A percentile compares a stretch with the other conserved stretches of the same genome.
Conservation (phyloP, 805 yeast genomes). For the Ogataea ganodermae region DNA sequence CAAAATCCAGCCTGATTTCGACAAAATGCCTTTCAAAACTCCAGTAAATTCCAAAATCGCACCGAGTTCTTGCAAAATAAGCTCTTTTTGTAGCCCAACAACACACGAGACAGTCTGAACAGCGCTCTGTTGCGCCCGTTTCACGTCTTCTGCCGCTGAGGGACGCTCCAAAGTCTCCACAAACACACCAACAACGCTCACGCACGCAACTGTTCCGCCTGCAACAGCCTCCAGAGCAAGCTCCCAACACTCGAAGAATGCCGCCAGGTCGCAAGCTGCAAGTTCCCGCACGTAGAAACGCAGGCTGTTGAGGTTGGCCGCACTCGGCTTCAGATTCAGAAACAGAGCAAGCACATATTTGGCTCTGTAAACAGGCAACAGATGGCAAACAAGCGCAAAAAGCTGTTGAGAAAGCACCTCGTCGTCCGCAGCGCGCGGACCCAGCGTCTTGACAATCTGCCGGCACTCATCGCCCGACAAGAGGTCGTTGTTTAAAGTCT, state of each 20-base stretch:
- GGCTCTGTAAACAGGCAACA: constrained; percentile 12
- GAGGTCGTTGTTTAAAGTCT: constrained; percentile 1
- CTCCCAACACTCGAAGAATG: constrained; percentile 16
- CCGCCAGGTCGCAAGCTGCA: constrained; percentile 1
- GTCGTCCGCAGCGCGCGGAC: constrained; percentile 5
- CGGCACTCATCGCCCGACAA: constrained; percentile 6
- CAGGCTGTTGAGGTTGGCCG: constrained; percentile 4
- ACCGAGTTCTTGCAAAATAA: constrained; percentile 3
- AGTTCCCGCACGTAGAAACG: constrained; percentile 12
- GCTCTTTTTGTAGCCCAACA: constrained; percentile 4
- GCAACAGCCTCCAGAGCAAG: constrained; percentile 2
- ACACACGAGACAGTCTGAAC: constrained; percentile 36
- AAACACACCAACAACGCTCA: constrained; percentile 11
- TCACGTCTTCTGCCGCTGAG: constrained; percentile 2
- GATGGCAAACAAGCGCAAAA: constrained; percentile 21
- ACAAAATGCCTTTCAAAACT: constrained; percentile 44
- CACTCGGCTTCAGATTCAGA: constrained; percentile 17
- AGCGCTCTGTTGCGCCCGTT: constrained; percentile 25
- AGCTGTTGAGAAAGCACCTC: constrained; percentile 11
- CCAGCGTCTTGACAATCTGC: constrained; percentile 15
- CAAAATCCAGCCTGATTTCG: constrained; percentile 57
- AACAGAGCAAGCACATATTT: constrained; percentile 27
- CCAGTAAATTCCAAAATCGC: constrained; percentile 23
- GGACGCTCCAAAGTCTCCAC: constrained; percentile 9
- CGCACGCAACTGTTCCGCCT: background rate